phyloP scores from a whole-genome alignment of 1,284 basidiomycete genomes.

The Trichosporon faecale region DNA sequence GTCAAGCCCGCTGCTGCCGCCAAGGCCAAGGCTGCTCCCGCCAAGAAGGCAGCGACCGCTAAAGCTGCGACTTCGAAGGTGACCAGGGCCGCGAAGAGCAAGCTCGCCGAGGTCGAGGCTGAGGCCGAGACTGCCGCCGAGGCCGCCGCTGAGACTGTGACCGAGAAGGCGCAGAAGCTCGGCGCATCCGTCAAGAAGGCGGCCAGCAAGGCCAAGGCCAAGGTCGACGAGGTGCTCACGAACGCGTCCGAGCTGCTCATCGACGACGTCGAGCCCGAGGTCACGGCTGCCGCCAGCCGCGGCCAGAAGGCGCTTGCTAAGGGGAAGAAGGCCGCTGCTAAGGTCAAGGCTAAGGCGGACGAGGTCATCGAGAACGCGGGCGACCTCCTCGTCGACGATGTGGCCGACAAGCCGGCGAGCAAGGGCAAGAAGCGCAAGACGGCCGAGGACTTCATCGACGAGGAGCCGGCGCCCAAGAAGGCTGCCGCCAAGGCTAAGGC shows the following conservation, averaged over 20 bases:
- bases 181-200: slow-evolving; percentile 9
- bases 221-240: slow-evolving; percentile 32
- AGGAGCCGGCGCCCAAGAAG: slow-evolving; percentile 30
- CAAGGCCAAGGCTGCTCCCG: not conserved
- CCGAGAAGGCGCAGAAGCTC: not conserved
- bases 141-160: not conserved
- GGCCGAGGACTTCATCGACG: slow-evolving; percentile 44
- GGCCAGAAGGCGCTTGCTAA: not conserved
- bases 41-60: not conserved
- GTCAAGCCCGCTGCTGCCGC: slow-evolving; percentile 19
- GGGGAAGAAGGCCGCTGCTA: slow-evolving; percentile 10
- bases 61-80: not conserved
- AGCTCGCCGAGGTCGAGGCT: not conserved
- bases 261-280: slow-evolving; percentile 26
- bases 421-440: slow-evolving; percentile 44
- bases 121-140: not conserved
- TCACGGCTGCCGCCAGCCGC: not conserved
- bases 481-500: slow-evolving; percentile 11
- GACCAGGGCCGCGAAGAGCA: not conserved
- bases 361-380: slow-evolving; percentile 39
- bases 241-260: slow-evolving; percentile 42
- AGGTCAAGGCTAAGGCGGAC: slow-evolving; percentile 26
- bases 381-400: slow-evolving; percentile 40
- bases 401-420: slow-evolving; percentile 22
- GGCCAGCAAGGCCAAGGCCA: slow-evolving; percentile 7